Evolutionary conservation across 208 protist species (phyloP).

Genomic region (Leishmania gerbilli): DNA sequence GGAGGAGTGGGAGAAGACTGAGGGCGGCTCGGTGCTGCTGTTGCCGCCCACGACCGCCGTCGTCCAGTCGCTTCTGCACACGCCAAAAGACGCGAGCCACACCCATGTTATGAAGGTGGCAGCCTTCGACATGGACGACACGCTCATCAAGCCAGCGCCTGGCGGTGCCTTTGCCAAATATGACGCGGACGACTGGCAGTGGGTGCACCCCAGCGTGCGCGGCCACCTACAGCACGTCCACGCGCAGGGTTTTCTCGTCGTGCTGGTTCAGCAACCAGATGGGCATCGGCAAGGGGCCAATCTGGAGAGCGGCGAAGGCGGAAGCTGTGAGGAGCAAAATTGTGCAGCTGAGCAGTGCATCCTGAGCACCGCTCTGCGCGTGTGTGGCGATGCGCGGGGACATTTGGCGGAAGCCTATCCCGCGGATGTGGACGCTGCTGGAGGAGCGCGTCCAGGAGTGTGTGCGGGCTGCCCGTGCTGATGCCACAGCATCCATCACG

Average conservation of each 20-base stretch:
- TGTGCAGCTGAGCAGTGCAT: slow-evolving; percentile 37
- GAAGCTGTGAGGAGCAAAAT: slow-evolving; percentile 56
- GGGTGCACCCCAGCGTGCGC: slow-evolving; percentile 48
- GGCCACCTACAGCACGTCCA: slow-evolving; percentile 50
- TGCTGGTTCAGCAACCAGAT: slow-evolving; percentile 94
- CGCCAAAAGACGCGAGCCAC: neutral
- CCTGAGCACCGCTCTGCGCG: slow-evolving; percentile 66
- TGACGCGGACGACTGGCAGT: slow-evolving; percentile 70
- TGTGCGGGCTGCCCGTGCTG: neutral
- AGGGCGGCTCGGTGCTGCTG: slow-evolving; percentile 36
- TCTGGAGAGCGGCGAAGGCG: slow-evolving; percentile 62
- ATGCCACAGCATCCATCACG: neutral
- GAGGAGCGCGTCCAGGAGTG: slow-evolving; percentile 38
- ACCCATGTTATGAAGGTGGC: slow-evolving; percentile 44
- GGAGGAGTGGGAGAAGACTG: slow-evolving; percentile 34
- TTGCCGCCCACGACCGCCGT: slow-evolving; percentile 34
- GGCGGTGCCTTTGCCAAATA: slow-evolving; percentile 66
- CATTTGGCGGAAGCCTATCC: slow-evolving; percentile 88
- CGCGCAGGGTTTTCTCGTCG: slow-evolving; percentile 73
- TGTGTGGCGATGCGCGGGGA: slow-evolving; percentile 81
- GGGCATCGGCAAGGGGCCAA: slow-evolving; percentile 63
- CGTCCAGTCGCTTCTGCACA: slow-evolving; percentile 10
- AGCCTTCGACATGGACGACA: slow-evolving; percentile 84
- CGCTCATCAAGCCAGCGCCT: slow-evolving; percentile 56
- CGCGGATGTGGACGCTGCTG: slow-evolving; percentile 87